Evolutionary conservation across 177 flowering plant genomes (phyloP).

Genomic region (Vitis hybrid): DNA sequence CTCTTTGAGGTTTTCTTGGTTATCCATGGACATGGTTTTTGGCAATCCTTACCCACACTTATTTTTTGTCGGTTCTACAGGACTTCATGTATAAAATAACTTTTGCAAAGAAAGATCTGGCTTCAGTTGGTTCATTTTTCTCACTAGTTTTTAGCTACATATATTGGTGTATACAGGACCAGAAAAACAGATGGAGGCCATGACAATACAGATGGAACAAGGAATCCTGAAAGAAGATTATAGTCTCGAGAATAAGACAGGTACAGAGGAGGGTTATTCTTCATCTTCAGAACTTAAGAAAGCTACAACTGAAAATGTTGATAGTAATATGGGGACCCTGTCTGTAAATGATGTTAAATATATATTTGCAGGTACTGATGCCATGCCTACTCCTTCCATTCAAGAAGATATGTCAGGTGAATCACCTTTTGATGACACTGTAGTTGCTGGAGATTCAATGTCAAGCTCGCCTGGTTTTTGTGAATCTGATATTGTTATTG

Average conservation of each 20-base stretch:
- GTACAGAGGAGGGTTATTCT: slow-evolving; percentile 40
- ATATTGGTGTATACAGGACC: slow-evolving; percentile 40
- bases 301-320: slow-evolving; percentile 36
- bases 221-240: slow-evolving; percentile 16
- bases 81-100: too few species aligned
- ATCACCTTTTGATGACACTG: slow-evolving; percentile 30
- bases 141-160: slow-evolving; percentile 1
- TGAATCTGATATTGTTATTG: slow-evolving; percentile 27
- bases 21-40: background rate
- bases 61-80: background rate
- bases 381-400: slow-evolving; percentile 15
- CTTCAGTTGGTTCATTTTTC: background rate
- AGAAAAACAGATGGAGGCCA: slow-evolving; percentile 52
- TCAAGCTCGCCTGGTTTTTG: slow-evolving; percentile 22
- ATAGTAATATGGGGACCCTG: slow-evolving; percentile 18
- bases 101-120: background rate
- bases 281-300: slow-evolving; percentile 39
- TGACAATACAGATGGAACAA: slow-evolving; percentile 52
- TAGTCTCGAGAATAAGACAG: slow-evolving; percentile 37
- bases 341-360: slow-evolving; percentile 23
- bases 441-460: slow-evolving; percentile 25
- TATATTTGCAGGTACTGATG: slow-evolving; percentile 25
- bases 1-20: background rate
- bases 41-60: background rate
- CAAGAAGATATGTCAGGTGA: slow-evolving; percentile 41